Percentiles rank a stretch among this genome's conserved stretches.
phyloP scores from a whole-genome alignment of 352 stramenopile genomes.

The Globisporangium camurandrum region DNA sequence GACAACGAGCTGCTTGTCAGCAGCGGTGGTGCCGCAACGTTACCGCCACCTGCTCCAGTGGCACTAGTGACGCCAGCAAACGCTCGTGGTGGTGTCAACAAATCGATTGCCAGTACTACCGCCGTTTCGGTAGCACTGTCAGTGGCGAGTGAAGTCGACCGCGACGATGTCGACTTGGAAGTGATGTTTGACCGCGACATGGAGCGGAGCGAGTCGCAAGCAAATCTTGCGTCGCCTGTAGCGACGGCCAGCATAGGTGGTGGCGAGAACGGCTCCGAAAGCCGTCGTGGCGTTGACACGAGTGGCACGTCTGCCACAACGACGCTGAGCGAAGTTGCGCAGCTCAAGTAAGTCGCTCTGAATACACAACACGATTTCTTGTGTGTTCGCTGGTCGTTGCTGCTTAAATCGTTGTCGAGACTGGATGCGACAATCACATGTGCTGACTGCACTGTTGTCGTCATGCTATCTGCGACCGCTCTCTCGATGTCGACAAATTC shows the following conservation, averaged over 20 bases:
- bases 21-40: too few relatives aligned
- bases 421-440: not conserved
- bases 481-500: conserved; percentile 4
- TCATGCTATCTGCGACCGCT: not conserved
- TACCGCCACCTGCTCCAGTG: not conserved
- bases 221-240: too few relatives aligned
- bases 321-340: conserved; percentile 12
- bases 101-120: too few relatives aligned
- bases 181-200: conserved; percentile 6
- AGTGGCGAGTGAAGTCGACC: not conserved
- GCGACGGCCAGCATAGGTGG: too few relatives aligned
- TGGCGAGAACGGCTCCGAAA: too few relatives aligned
- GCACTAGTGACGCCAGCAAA: not conserved
- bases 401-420: too few relatives aligned
- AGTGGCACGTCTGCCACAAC: not conserved
- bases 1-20: not conserved
- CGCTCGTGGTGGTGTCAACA: not conserved
- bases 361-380: too few relatives aligned
- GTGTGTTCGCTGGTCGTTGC: too few relatives aligned
- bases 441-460: not conserved
- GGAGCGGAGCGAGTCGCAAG: not conserved
- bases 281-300: too few relatives aligned
- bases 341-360: conserved; percentile 17
- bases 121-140: too few relatives aligned
- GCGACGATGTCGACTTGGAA: conserved; percentile 2